Evolutionary conservation across 495 filamentous ascomycete genomes (phyloP).

Genomic region (Halenospora varia): DNA sequence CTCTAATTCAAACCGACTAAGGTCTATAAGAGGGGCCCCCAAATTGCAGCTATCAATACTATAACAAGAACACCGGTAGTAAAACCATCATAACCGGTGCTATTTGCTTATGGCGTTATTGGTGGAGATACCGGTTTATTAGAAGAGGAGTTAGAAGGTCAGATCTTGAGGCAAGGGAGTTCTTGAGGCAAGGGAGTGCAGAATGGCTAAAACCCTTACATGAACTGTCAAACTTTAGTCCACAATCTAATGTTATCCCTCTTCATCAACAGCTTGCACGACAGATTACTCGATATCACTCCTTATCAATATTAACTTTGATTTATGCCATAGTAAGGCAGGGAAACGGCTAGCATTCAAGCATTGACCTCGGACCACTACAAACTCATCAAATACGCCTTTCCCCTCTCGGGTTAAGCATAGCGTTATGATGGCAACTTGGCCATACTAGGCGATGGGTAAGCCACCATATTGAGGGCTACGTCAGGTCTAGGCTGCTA

Average conservation of each 20-base stretch:
- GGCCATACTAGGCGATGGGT: background rate
- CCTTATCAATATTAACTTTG: background rate
- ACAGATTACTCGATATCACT: background rate
- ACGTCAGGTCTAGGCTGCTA: background rate
- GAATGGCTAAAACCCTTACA: background rate
- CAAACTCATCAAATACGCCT: no score
- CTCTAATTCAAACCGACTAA: conserved; percentile 29
- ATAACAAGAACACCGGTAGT: background rate
- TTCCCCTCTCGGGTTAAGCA: background rate
- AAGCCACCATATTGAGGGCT: background rate
- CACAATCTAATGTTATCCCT: no score
- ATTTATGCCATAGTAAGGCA: no score
- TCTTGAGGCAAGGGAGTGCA: background rate
- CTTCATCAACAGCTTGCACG: background rate
- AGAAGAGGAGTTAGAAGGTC: background rate
- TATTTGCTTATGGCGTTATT: background rate
- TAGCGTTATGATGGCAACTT: background rate
- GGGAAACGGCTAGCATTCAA: background rate
- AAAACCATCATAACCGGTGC: background rate
- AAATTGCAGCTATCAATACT: background rate
- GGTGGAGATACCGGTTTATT: background rate
- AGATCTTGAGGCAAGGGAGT: no score
- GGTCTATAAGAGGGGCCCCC: conserved; percentile 22
- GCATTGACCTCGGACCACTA: background rate
- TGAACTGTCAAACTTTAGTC: no score